Conservation (phyloP, 2,329 filamentous ascomycete species). For the Pseudogymnoascus sp. region DNA sequence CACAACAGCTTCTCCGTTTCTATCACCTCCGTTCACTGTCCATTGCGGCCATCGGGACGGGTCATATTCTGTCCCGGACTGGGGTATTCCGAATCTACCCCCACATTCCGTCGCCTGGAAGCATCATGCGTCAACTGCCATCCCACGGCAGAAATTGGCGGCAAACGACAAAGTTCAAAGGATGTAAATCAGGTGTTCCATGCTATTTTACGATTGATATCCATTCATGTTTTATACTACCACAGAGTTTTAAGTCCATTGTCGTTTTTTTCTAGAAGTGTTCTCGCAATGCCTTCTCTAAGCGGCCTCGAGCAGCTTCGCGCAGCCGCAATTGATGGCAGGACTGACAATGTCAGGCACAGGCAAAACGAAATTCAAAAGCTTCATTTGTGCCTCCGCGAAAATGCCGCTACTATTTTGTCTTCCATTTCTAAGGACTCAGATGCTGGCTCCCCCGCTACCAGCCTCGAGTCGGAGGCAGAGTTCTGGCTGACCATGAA, state of each 20-base stretch:
- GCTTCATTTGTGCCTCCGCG: constrained; percentile 32
- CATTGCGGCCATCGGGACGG: background rate
- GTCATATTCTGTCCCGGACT: background rate
- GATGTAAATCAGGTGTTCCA: background rate
- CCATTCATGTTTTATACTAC: background rate
- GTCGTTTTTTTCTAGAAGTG: background rate
- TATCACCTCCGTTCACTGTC: background rate
- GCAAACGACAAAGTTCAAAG: background rate
- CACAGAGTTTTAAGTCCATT: background rate
- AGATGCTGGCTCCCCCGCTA: constrained; percentile 19
- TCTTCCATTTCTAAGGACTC: constrained; percentile 34
- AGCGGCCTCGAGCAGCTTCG: constrained; percentile 23
- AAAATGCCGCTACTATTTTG: constrained; percentile 29
- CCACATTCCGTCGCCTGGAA: background rate
- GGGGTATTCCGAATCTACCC: background rate
- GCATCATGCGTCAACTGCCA: background rate
- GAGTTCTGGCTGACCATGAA: constrained; percentile 35
- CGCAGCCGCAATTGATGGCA: constrained; percentile 34
- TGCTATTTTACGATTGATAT: background rate
- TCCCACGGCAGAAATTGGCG: background rate
- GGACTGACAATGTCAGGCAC: constrained; percentile 37
- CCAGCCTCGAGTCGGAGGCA: constrained; percentile 30
- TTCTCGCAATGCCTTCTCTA: background rate
- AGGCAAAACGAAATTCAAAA: constrained; percentile 37
- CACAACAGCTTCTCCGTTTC: background rate